phyloP scores from a whole-genome alignment of 78 protist genomes.

The Dictyostelium purpureum region DNA sequence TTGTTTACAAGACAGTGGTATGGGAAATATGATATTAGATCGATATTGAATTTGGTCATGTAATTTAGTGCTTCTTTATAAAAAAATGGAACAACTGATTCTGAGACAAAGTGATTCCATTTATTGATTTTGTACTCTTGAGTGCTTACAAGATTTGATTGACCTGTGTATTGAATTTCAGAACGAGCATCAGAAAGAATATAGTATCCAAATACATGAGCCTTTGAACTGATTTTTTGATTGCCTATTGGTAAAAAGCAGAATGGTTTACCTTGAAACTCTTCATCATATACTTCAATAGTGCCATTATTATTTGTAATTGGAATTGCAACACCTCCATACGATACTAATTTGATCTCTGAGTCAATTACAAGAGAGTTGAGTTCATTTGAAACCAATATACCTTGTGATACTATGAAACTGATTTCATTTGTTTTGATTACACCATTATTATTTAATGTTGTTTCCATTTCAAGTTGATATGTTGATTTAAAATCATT shows the following conservation, averaged over 20 bases:
- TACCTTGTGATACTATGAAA: not conserved
- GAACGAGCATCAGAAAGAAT: constrained; percentile 23
- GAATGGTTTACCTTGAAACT: constrained; percentile 40
- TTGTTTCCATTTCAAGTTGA: not conserved
- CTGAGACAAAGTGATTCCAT: not conserved
- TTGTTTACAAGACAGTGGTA: not conserved
- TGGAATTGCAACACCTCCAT: constrained; percentile 53
- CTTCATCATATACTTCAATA: not conserved
- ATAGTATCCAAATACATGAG: constrained; percentile 40
- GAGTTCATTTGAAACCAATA: not conserved
- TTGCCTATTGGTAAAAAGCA: constrained; percentile 49
- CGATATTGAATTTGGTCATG: not conserved
- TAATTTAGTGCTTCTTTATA: not conserved
- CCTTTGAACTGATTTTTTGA: not conserved
- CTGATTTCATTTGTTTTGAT: not conserved
- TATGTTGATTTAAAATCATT: not conserved
- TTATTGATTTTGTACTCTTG: not conserved
- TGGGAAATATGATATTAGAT: not conserved
- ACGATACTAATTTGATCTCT: constrained; percentile 19
- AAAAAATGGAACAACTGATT: not conserved
- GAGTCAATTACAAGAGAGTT: not conserved
- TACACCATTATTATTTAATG: not conserved
- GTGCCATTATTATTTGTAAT: not conserved
- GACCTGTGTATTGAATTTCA: not conserved
- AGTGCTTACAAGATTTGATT: not conserved